Percentiles rank a stretch among this genome's conserved stretches.
phyloP scores from a whole-genome alignment of 2,329 filamentous ascomycete genomes.

The Ilyonectria mors-panacis region DNA sequence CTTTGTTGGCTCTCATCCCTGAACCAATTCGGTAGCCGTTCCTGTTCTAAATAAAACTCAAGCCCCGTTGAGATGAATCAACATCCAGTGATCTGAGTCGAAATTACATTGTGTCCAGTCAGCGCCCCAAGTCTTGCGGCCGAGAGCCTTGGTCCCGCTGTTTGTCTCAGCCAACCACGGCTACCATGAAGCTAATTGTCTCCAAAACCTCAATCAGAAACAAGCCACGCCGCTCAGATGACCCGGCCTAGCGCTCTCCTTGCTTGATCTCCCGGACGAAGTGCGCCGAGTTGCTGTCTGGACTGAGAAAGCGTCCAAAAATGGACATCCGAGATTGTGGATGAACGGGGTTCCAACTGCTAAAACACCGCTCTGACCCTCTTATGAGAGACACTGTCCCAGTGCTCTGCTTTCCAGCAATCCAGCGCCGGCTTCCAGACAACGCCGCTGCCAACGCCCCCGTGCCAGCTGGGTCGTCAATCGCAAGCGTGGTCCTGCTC shows the following conservation, averaged over 20 bases:
- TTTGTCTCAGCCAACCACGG: not conserved
- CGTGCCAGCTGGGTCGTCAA: not conserved
- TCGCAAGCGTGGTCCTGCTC: not conserved
- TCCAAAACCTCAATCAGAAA: conserved; percentile 2
- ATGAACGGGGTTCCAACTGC: not conserved
- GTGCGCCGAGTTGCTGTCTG: not conserved
- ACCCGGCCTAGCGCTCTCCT: not conserved
- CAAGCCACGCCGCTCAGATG: conserved; percentile 8
- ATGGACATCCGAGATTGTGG: not conserved
- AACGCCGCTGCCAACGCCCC: not conserved
- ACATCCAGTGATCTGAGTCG: not conserved
- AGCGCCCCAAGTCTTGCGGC: not conserved
- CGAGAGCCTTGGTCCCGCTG: not conserved
- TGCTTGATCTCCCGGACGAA: not conserved
- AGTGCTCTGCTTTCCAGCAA: not conserved
- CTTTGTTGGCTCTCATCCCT: not conserved
- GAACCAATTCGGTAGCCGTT: not conserved
- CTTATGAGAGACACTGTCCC: not conserved
- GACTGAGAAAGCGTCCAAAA: not conserved
- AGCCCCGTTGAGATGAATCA: conserved; percentile 1
- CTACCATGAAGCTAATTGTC: not conserved
- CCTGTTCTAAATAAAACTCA: conserved; percentile 16
- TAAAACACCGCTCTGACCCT: not conserved
- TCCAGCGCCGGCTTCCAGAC: not conserved
- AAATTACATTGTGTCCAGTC: not conserved